Evolutionary conservation across 2,329 filamentous ascomycete species (phyloP), one percentile per base, ranked within the genome.

Genomic region (Hawksworthiomyces lignivorus): DNA sequence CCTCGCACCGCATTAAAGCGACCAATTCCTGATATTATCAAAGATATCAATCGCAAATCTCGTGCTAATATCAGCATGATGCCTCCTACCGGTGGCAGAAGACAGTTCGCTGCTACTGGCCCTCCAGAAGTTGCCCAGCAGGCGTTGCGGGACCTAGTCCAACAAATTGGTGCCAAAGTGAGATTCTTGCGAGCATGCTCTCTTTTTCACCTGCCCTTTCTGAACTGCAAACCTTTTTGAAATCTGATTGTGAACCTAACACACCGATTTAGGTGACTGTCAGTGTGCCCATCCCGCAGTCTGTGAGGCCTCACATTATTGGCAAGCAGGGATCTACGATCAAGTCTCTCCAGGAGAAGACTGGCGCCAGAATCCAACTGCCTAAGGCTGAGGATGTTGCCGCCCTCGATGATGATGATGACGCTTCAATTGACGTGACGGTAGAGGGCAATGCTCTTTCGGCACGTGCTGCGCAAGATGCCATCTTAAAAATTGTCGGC

Each of bases 361-460:
- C 88, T 4, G 89, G 90, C 48, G 90, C 92, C 40, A 81, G 81
- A 50, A 89, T 98, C 56, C 87, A 94, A 59, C 78, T 98, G 46
- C 89, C 90, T 47, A 89, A 85, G 64, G 73, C 75, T 18, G 86
- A 94, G 31, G 82, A 85, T 19, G 68, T 64, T 40, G 56, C 70
- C 21, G 62, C 69, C 18, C 75, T 75, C 31, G 78, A 84, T 15
- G 87, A 92, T 34, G 87, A 94, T 42, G 80, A 85, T 50, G 87
- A 95, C 55, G 75, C 77, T 39, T 83, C 80, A 39, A 86, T 97
- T 52, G 84, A 95, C 55, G 85, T 98, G 39, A 67, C 80, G 39
- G 82, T 98, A 46, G 89, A 96, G 63, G 92, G 94, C 49, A 94
- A 98, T 64, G 81, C 87, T 12, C 75, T 95, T 47, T 86, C 89